Evolutionary conservation across 306 rosid genomes (phyloP).

Genomic region (Styphnolobium japonicum): DNA sequence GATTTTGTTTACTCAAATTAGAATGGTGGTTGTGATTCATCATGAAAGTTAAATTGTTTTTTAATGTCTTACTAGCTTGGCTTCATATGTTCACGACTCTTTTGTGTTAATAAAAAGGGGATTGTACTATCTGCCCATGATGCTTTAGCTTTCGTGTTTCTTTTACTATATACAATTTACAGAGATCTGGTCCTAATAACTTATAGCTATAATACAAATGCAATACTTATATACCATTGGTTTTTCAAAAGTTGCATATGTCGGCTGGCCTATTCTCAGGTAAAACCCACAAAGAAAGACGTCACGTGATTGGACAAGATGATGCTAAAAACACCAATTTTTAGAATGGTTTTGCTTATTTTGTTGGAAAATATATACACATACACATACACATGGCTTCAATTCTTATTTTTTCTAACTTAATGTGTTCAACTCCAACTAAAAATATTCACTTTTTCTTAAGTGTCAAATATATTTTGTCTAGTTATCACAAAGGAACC

Average conservation of each 20-base stretch:
- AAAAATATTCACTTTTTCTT: background rate
- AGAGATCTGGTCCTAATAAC: conserved; percentile 9
- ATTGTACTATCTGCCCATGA: background rate
- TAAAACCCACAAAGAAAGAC: conserved; percentile 10
- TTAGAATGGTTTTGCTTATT: conserved; percentile 4
- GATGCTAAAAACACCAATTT: background rate
- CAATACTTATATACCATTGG: background rate
- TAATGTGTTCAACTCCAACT: background rate
- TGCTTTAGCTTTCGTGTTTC: background rate
- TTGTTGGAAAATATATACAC: conserved; percentile 12
- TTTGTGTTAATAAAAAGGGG: background rate
- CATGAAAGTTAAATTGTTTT: background rate
- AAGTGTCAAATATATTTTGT: background rate
- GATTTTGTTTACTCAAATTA: conserved; percentile 5
- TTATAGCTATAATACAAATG: conserved; percentile 6
- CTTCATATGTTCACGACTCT: background rate
- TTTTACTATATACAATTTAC: background rate
- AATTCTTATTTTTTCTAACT: background rate
- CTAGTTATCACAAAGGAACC: background rate
- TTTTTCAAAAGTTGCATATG: conserved; percentile 1
- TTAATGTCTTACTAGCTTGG: background rate
- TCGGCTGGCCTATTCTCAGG: conserved; percentile 14
- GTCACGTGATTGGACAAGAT: background rate
- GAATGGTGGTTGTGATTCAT: conserved; percentile 15
- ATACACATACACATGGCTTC: background rate